Evolutionary conservation across 225 moss, liverwort and hornwort genomes (phyloP), one percentile per base, ranked within the genome.

Genomic region (Anthoceros angustus): DNA sequence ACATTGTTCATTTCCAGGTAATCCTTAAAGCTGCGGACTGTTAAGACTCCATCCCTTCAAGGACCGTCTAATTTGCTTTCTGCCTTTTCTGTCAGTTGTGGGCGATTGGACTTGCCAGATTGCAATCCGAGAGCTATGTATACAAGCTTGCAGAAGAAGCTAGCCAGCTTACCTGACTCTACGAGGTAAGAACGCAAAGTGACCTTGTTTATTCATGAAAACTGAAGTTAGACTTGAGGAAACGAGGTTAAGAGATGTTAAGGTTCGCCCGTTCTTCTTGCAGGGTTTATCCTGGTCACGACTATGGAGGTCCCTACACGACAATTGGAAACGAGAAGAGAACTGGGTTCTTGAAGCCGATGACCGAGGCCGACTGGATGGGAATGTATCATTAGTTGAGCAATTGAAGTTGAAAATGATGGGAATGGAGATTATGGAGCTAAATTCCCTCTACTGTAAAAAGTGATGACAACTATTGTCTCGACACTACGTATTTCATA

Each of bases 51-150:
- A n/a, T n/a, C n/a, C n/a, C n/a, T n/a, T n/a, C n/a, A n/a, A n/a
- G n/a, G n/a, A n/a, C n/a, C n/a, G n/a, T n/a, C n/a, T 45, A 10
- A 11, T 45, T 24, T 23, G 9, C 9, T 46, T 20, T 39, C 25
- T n/a, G 71, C 45, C 32, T 24, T 23, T 67, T 42, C 24, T 21
- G 9, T 68, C 78, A 95, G 91, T 74, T 95, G 95, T 70, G 95
- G 95, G 48, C 82, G 95, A 50, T 79, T 95, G 75, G 95, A 95
- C 70, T 84, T 95, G 21, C 95, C 95, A 63, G 95, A 95, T 62
- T 95, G 95, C 77, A 82, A 91, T 75, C 75, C 95, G 18, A 88
- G 87, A 71, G 91, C 86, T 40, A 95, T 95, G 95, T 91, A 80
- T 71, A 68, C 45, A 21, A 95, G 95, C 74, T 84, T 95, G 32